Conservation (phyloP, 148 eudicot species). For the Silene conica region DNA sequence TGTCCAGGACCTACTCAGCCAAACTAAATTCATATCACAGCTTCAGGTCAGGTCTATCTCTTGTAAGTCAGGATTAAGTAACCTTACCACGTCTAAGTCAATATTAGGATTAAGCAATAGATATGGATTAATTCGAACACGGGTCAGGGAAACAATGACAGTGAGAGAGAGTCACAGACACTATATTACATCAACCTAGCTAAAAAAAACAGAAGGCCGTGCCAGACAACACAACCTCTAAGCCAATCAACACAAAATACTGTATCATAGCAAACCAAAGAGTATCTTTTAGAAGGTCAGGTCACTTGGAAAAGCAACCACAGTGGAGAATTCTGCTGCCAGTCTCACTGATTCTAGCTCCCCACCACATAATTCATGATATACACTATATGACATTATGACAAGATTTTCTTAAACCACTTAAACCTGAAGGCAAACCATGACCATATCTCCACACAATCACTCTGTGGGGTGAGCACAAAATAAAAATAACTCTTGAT, state of each 20-base stretch:
- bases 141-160: background rate
- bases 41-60: background rate
- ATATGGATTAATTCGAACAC: background rate
- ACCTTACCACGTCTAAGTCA: background rate
- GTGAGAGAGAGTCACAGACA: too few species aligned
- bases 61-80: background rate
- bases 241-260: too few species aligned
- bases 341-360: background rate
- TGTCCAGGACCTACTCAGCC: background rate
- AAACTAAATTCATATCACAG: background rate
- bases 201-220: too few species aligned
- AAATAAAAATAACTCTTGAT: background rate
- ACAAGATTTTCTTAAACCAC: background rate
- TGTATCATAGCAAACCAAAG: background rate
- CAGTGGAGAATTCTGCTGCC: too few species aligned
- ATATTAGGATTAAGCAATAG: background rate
- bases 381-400: background rate
- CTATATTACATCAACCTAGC: too few species aligned
- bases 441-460: background rate
- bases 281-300: too few species aligned
- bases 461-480: background rate
- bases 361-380: background rate
- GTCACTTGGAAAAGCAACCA: too few species aligned
- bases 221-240: too few species aligned
- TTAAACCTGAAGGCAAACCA: background rate